phyloP scores from a whole-genome alignment of 345 rosid species.

The Eucalyptus fibrosa region DNA sequence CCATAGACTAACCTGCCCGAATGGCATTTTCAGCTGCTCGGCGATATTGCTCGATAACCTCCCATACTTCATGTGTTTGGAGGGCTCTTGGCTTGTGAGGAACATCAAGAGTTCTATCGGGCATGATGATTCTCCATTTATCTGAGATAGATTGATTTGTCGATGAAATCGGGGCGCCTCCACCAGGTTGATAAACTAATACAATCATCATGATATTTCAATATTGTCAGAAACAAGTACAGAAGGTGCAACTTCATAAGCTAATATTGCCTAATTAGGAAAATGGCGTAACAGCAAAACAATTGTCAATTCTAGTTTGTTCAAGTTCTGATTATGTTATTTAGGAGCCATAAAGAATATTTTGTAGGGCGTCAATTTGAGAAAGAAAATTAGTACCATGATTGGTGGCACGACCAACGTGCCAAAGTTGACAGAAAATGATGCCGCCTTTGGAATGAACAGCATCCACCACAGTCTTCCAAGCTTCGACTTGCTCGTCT shows the following conservation, averaged over 20 bases:
- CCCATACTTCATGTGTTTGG: constrained; percentile 31
- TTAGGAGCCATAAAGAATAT: too few species aligned
- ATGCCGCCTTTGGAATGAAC: background rate
- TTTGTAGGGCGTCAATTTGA: too few species aligned
- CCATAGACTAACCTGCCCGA: constrained; percentile 41
- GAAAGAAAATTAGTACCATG: background rate
- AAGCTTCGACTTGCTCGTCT: background rate
- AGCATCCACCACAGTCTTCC: background rate
- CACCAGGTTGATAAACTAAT: constrained; percentile 67
- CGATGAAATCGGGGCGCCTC: constrained; percentile 66
- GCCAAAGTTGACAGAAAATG: background rate
- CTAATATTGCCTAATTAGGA: background rate
- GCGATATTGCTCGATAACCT: constrained; percentile 44
- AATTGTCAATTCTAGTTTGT: background rate
- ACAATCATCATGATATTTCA: background rate
- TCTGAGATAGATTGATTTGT: constrained; percentile 41
- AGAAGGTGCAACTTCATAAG: background rate
- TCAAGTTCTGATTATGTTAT: too few species aligned
- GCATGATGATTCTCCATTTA: constrained; percentile 60
- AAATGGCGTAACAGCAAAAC: background rate
- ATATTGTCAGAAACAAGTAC: background rate
- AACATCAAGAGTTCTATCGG: constrained; percentile 35
- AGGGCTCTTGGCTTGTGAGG: constrained; percentile 41
- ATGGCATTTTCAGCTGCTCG: constrained; percentile 56
- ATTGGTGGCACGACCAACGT: background rate